Base-by-base conservation (phyloP, 495 filamentous ascomycete species). In the Opeltia flavorubescens region DNA sequence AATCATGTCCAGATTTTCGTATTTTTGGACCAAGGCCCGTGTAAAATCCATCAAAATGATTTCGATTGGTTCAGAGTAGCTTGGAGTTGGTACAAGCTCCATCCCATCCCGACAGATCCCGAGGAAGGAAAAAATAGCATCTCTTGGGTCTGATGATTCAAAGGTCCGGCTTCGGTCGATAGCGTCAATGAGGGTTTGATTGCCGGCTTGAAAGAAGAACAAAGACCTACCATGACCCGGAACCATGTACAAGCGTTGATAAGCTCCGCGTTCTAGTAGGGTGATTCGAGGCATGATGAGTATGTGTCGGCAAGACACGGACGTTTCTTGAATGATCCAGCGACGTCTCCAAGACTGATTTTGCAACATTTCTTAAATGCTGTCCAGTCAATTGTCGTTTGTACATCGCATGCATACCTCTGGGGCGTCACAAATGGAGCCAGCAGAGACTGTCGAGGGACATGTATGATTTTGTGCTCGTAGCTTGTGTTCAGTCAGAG, bases 251-350 rank as follows among this genome's bases (percentile, higher is more conserved):
- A 38, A 15, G 8, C 31, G 7, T 2, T 24, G 8, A 3, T 23
- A 3, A 18, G 6, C 31, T 35, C 17, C 18, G 30, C 27, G 44
- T 17, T 21, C 44, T 12, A 47, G 23, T 47, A 47, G 18, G 5
- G 27, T 21, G 44, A 47, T 18, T 21, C 5, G 11, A n/a, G 44
- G 30, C 44, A 47, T 21, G 3, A 47, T 12, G 23, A 47, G 5
- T 7, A 47, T 24, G 15, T 36, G 44, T 27, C 31, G 29, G 38
- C 23, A 23, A n/a, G 44, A 38, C 13, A 27, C 44, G n/a, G 44
- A 47, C 31, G 30, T 47, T 35, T 47, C 44, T 38, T 47, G 44
- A 35, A 47, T 47, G 11, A 47, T 47, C 44, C 35, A 35, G 17
- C 46, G 46, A 6, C 34, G 46, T 18, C 15, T 38, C 34, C 29